Percentiles rank a stretch among this genome's conserved stretches.
These are phyloP conservation scores for Cyclaneusma minus DNA, from an alignment of 2,329 filamentous ascomycete genomes.

Conservation along the genomic window DNA sequence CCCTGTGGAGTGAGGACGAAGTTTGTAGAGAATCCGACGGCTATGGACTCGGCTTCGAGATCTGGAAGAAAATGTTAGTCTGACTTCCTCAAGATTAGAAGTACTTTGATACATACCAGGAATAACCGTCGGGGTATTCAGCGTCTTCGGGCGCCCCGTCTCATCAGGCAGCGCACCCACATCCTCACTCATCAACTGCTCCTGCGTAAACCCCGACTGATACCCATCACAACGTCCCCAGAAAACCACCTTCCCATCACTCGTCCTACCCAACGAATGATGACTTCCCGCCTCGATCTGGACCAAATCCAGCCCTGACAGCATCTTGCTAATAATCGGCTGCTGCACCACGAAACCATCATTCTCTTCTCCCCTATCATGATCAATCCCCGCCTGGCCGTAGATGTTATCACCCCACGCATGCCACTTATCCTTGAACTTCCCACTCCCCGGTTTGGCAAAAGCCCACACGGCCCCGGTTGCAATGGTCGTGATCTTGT, in stretches of 20 bases:
- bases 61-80: too few species aligned
- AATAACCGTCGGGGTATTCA: constrained; percentile 48
- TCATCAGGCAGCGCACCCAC: constrained; percentile 52
- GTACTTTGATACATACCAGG: too few species aligned
- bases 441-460: too few species aligned
- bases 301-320: constrained; percentile 47
- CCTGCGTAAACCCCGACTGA: constrained; percentile 40
- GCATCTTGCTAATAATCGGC: constrained; percentile 48
- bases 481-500: constrained; percentile 23
- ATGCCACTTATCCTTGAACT: constrained; percentile 55
- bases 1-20: constrained; percentile 56
- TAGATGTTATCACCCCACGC: constrained; percentile 83
- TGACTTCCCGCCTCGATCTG: constrained; percentile 60
- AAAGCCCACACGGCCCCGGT: constrained; percentile 71
- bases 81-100: too few species aligned
- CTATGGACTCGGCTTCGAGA: constrained; percentile 40
- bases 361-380: constrained; percentile 49
- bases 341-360: constrained; percentile 60
- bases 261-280: constrained; percentile 53
- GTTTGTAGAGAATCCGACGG: constrained; percentile 56
- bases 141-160: constrained; percentile 49
- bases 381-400: constrained; percentile 57
- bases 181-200: constrained; percentile 38
- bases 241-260: constrained; percentile 38
- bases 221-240: constrained; percentile 43